A percentile compares a stretch with the other conserved stretches of the same genome.
These are phyloP conservation scores for Lanmaoa pseudosensibilis DNA, from an alignment of 768 basidiomycete species.

Conservation along the genomic window DNA sequence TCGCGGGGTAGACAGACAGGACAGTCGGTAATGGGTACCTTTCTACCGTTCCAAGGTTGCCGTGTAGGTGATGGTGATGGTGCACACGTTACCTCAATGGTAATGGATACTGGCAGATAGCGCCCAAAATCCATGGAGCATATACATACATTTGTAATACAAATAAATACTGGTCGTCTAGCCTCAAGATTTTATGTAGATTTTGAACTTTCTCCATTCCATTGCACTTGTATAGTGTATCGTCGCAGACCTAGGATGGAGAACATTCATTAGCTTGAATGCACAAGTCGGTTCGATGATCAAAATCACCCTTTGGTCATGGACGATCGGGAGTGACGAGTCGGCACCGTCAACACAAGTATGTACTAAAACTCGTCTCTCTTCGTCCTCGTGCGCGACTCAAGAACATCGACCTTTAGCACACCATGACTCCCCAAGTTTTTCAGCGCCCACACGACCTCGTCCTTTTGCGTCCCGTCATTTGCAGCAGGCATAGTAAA, in stretches of 20 bases:
- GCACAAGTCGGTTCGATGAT: background rate
- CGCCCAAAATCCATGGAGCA: no score
- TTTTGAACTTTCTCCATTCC: no score
- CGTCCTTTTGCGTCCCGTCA: conserved; percentile 1
- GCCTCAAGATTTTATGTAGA: no score
- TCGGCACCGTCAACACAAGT: background rate
- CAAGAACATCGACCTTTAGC: conserved; percentile 25
- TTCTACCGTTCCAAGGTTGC: no score
- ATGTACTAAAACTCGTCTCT: conserved; percentile 29
- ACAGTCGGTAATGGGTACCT: no score
- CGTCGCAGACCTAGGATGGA: background rate
- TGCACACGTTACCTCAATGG: no score
- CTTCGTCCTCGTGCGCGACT: conserved; percentile 22
- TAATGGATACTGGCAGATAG: background rate
- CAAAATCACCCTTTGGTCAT: background rate
- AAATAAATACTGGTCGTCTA: no score
- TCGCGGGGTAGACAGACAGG: background rate
- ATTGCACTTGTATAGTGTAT: background rate
- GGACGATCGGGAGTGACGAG: no score
- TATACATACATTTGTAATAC: no score
- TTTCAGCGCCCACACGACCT: conserved; percentile 17
- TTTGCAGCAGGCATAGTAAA: conserved; percentile 12
- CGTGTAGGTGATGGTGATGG: no score
- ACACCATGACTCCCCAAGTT: conserved; percentile 20
- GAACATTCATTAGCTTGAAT: background rate